phyloP scores from a whole-genome alignment of 176 grass and related monocot genomes.

The Lolium rigidum region DNA sequence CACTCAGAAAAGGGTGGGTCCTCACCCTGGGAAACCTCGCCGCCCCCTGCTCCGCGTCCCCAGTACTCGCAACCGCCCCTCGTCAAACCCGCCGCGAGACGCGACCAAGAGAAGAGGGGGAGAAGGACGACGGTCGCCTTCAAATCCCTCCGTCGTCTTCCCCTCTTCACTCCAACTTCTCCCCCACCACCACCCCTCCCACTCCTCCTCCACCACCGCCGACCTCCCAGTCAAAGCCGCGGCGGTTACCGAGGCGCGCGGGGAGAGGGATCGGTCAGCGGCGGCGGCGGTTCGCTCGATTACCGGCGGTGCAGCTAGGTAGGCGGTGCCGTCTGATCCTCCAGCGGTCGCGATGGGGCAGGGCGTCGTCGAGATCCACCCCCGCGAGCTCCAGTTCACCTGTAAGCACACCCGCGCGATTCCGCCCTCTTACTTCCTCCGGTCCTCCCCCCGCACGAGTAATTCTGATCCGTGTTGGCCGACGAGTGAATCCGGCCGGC shows the following conservation, averaged over 20 bases:
- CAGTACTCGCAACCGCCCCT: background rate
- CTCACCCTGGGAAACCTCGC: conserved; percentile 28
- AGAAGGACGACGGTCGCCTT: background rate
- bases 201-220: background rate
- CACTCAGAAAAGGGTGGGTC: background rate
- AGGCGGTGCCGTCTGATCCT: background rate
- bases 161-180: conserved; percentile 43
- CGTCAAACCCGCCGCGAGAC: conserved; percentile 35
- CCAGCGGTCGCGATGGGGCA: conserved; percentile 54
- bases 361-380: conserved; percentile 88
- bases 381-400: conserved; percentile 87
- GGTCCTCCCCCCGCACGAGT: background rate
- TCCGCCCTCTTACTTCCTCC: background rate
- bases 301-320: background rate
- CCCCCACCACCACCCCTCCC: background rate
- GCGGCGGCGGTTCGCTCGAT: background rate
- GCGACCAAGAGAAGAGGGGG: background rate
- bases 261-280: background rate
- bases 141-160: background rate
- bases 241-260: too few species aligned
- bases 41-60: conserved; percentile 48
- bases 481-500: background rate
- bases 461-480: conserved; percentile 24
- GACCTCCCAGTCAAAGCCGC: conserved; percentile 12
- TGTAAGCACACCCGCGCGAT: conserved; percentile 55